Percentiles rank a stretch among this genome's conserved stretches.
phyloP scores from a whole-genome alignment of 495 filamentous ascomycete species.

The Aspergillus sclerotiicarbonarius region DNA sequence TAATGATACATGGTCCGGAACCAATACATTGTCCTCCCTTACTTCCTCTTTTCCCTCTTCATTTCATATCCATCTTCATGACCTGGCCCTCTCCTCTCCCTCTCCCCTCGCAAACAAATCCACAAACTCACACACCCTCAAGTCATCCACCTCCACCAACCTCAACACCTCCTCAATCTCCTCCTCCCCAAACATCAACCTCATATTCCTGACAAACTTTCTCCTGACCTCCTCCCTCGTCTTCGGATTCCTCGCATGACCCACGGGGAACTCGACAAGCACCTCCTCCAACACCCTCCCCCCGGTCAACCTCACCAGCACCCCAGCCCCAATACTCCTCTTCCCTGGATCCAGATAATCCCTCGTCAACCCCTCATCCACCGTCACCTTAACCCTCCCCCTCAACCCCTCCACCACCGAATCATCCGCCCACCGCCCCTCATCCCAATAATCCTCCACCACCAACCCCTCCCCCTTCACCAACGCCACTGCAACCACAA shows the following conservation, averaged over 20 bases:
- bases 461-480: constrained; percentile 34
- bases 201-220: not conserved
- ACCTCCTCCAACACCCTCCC: not conserved
- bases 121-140: too few species aligned
- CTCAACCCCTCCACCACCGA: constrained; percentile 26
- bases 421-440: constrained; percentile 25
- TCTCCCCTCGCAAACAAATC: too few species aligned
- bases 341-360: constrained; percentile 36
- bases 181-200: not conserved
- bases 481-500: constrained; percentile 38
- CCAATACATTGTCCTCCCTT: too few species aligned
- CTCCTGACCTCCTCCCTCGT: not conserved
- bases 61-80: too few species aligned
- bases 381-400: constrained; percentile 24
- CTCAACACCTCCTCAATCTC: too few species aligned
- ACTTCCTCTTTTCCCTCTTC: too few species aligned
- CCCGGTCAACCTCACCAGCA: constrained; percentile 22
- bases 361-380: constrained; percentile 32
- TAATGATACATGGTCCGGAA: too few species aligned
- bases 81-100: too few species aligned
- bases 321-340: constrained; percentile 23
- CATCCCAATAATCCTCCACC: constrained; percentile 31
- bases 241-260: not conserved
- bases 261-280: constrained; percentile 25
- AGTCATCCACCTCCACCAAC: too few species aligned